These are phyloP conservation scores for Talaromyces liani DNA, from an alignment of 495 filamentous ascomycete species.

Conservation along the genomic window DNA sequence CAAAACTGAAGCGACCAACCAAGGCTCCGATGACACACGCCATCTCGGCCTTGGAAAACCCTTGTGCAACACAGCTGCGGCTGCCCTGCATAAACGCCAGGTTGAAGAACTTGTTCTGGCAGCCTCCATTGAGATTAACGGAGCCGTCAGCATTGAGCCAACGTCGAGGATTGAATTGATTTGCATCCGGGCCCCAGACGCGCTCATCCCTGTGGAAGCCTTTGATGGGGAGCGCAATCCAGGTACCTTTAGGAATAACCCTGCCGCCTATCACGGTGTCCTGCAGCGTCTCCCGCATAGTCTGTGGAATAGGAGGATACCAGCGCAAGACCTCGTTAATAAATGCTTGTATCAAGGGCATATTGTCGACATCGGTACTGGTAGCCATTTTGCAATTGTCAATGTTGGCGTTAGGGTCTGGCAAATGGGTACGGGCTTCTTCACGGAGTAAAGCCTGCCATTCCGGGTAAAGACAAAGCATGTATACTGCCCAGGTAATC, in stretches of 20 bases:
- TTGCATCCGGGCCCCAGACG: constrained; percentile 54
- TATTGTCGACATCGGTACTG: constrained; percentile 30
- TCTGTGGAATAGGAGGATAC: constrained; percentile 28
- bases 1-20: neutral
- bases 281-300: constrained; percentile 18
- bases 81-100: constrained; percentile 21
- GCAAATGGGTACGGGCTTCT: neutral
- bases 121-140: constrained; percentile 11
- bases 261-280: constrained; percentile 21
- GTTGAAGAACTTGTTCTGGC: constrained; percentile 15
- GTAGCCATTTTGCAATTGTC: constrained; percentile 27
- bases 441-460: neutral
- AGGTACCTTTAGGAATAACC: constrained; percentile 23
- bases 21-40: constrained; percentile 6
- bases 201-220: constrained; percentile 36
- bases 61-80: constrained; percentile 22
- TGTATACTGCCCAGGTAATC: neutral
- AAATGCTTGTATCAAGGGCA: constrained; percentile 27
- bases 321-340: constrained; percentile 19
- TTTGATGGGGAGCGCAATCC: constrained; percentile 24
- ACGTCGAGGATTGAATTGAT: constrained; percentile 55
- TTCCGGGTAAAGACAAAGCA: neutral
- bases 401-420: neutral
- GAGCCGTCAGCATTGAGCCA: constrained; percentile 42
- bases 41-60: constrained; percentile 14